A percentile compares a stretch with the other conserved stretches of the same genome.
These are phyloP conservation scores for Hirschioporus abietinus DNA, from an alignment of 768 basidiomycete genomes.

Conservation along the genomic window DNA sequence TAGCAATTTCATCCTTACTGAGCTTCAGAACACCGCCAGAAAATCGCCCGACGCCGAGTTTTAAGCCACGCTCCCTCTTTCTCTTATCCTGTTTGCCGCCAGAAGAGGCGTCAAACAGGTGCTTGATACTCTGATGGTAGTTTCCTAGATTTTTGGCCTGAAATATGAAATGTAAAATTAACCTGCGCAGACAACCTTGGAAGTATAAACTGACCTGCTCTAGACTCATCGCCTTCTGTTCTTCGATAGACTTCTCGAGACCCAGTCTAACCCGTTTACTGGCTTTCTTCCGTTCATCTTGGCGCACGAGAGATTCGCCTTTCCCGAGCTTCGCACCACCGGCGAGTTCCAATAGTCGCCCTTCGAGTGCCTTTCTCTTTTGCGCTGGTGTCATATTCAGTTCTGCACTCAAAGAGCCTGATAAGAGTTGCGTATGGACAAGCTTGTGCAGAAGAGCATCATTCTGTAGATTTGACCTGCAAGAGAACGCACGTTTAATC, in stretches of 20 bases:
- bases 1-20: constrained; percentile 51
- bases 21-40: constrained; percentile 63
- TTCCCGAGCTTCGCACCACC: constrained; percentile 68
- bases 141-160: constrained; percentile 84
- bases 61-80: constrained; percentile 60
- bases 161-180: constrained; percentile 10
- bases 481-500: constrained; percentile 4
- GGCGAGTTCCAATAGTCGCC: constrained; percentile 69
- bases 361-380: constrained; percentile 67
- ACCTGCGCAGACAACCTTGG: constrained; percentile 8
- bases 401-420: constrained; percentile 63
- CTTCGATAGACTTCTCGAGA: constrained; percentile 53
- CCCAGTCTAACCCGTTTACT: constrained; percentile 71
- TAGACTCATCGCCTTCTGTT: constrained; percentile 46
- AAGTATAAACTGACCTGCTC: constrained; percentile 53
- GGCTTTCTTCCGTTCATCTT: constrained; percentile 63
- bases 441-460: constrained; percentile 74
- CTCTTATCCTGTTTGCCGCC: constrained; percentile 23
- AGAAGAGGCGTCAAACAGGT: constrained; percentile 44
- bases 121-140: constrained; percentile 77
- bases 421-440: constrained; percentile 73
- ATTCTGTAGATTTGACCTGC: constrained; percentile 70
- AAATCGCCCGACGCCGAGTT: constrained; percentile 78
- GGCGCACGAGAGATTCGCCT: constrained; percentile 59
- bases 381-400: constrained; percentile 60